phyloP scores from a whole-genome alignment of 1,284 basidiomycete species.

The Rhodotorula sp. region DNA sequence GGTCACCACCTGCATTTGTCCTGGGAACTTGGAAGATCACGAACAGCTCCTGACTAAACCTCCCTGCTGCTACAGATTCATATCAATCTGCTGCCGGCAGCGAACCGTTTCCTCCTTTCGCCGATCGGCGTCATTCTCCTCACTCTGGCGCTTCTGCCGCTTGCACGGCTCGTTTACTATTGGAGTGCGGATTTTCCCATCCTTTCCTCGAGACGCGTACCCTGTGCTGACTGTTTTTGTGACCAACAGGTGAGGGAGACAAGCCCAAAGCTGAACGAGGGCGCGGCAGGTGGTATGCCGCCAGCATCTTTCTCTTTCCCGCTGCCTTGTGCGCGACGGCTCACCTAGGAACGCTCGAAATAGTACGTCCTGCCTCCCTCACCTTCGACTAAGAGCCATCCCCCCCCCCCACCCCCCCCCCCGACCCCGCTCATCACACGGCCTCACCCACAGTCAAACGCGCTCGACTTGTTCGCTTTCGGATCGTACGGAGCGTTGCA shows the following conservation, averaged over 20 bases:
- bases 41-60: background rate
- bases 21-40: background rate
- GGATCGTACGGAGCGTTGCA: conserved; percentile 37
- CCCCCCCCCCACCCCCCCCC: no score
- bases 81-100: conserved; percentile 38
- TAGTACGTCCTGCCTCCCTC: conserved; percentile 8
- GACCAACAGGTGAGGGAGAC: conserved; percentile 19
- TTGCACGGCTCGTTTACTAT: conserved; percentile 32
- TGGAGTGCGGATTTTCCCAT: conserved; percentile 4
- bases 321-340: conserved; percentile 21
- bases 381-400: no score
- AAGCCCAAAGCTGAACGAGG: conserved; percentile 16
- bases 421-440: background rate
- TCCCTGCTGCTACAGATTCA: conserved; percentile 32
- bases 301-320: conserved; percentile 29
- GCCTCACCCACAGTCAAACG: conserved; percentile 8
- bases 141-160: conserved; percentile 34
- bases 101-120: conserved; percentile 31
- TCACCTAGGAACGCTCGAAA: conserved; percentile 15
- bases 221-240: background rate
- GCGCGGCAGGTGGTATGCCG: conserved; percentile 22
- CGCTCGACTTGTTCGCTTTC: conserved; percentile 31
- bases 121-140: conserved; percentile 32
- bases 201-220: background rate
- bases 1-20: no score